phyloP scores from a whole-genome alignment of 805 yeast species.

The Teunomyces tritomae region DNA sequence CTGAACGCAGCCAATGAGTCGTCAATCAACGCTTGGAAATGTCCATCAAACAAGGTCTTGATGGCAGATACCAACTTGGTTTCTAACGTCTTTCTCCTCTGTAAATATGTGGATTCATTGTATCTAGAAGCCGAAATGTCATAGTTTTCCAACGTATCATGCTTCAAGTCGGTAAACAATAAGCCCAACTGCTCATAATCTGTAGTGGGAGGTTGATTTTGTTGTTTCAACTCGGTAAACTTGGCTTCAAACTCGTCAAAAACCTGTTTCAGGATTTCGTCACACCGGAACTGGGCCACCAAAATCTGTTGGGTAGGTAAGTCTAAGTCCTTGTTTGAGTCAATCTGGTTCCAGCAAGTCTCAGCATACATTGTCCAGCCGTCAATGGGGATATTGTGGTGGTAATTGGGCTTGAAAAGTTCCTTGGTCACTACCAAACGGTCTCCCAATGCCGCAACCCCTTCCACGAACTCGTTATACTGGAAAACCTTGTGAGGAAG shows the following conservation, averaged over 20 bases:
- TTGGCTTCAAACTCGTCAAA: conserved; percentile 27
- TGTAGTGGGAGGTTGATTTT: conserved; percentile 9
- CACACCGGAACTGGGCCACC: conserved; percentile 93
- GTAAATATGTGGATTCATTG: conserved; percentile 59
- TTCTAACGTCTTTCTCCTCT: conserved; percentile 51
- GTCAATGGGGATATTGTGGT: conserved; percentile 85
- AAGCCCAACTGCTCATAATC: conserved; percentile 49
- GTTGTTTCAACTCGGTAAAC: conserved; percentile 14
- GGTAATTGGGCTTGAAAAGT: conserved; percentile 68
- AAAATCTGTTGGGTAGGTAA: conserved; percentile 94
- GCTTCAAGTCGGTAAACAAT: conserved; percentile 42
- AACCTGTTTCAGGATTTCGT: conserved; percentile 63
- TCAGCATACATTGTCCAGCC: conserved; percentile 94
- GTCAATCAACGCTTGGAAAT: conserved; percentile 20
- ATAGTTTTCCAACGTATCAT: conserved; percentile 49
- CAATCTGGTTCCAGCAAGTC: conserved; percentile 93
- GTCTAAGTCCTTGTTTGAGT: conserved; percentile 88
- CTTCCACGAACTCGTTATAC: conserved; percentile 62
- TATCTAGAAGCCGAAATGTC: conserved; percentile 79
- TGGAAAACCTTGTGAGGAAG: conserved; percentile 84
- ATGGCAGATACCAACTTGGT: conserved; percentile 44
- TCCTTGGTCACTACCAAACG: conserved; percentile 44
- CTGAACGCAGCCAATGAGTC: conserved; percentile 10
- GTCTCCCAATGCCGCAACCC: conserved; percentile 63
- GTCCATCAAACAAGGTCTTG: conserved; percentile 37